Evolutionary conservation across 2,329 filamentous ascomycete genomes (phyloP).

Genomic region (Fusarium musae): DNA sequence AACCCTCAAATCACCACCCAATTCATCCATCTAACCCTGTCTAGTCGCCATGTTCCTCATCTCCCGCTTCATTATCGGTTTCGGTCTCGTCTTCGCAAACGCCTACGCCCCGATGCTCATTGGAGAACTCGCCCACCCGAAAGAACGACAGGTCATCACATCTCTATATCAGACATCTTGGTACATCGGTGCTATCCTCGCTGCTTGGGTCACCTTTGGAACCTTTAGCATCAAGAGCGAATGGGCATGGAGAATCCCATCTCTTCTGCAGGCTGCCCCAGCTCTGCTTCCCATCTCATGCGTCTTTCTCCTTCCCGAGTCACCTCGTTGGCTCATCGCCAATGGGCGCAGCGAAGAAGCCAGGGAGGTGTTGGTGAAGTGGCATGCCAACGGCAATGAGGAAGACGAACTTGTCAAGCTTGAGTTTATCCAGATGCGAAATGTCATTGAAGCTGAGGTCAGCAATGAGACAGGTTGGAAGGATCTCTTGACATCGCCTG

Average conservation of each 20-base stretch:
- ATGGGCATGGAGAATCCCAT: conserved; percentile 50
- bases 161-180: conserved; percentile 63
- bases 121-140: conserved; percentile 64
- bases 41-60: conserved; percentile 63
- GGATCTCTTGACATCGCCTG: conserved; percentile 13
- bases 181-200: conserved; percentile 57
- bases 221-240: conserved; percentile 46
- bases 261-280: conserved; percentile 36
- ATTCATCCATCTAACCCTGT: background rate
- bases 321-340: conserved; percentile 67
- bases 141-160: conserved; percentile 62
- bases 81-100: conserved; percentile 63
- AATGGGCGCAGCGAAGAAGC: conserved; percentile 51
- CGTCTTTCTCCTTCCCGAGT: conserved; percentile 67
- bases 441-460: conserved; percentile 28
- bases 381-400: conserved; percentile 2
- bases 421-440: conserved; percentile 31
- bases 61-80: conserved; percentile 63
- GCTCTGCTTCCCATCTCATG: conserved; percentile 29
- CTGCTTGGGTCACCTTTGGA: conserved; percentile 56
- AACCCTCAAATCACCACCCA: too few relatives aligned
- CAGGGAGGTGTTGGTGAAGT: conserved; percentile 35
- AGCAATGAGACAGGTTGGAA: conserved; percentile 17
- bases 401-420: conserved; percentile 10
- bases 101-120: conserved; percentile 63